Percentiles rank a stretch among this genome's conserved stretches.
Conservation (phyloP, 495 filamentous ascomycete species). For the Xylaria bambusicola region DNA sequence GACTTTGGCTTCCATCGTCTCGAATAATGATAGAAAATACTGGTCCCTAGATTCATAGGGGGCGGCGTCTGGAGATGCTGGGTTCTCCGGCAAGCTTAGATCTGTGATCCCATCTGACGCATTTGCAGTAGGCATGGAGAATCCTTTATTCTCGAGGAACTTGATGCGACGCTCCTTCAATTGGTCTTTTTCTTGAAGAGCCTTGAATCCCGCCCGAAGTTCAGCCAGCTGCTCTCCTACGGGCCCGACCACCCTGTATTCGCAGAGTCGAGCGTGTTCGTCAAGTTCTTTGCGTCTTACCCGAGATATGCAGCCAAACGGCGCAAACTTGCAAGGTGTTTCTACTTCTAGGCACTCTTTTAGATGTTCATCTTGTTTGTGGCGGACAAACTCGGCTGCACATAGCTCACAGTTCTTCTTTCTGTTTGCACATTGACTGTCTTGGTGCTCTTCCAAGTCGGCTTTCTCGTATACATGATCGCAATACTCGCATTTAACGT, state of each 20-base stretch:
- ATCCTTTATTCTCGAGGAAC: constrained; percentile 39
- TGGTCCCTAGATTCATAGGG: constrained; percentile 39
- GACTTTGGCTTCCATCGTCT: constrained; percentile 49
- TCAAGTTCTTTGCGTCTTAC: constrained; percentile 29
- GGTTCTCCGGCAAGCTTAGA: constrained; percentile 22
- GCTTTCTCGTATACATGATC: constrained; percentile 35
- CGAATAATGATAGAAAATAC: constrained; percentile 50
- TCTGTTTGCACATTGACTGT: constrained; percentile 36
- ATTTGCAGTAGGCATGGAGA: constrained; percentile 20
- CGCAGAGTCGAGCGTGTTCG: constrained; percentile 30
- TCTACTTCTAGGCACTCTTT: constrained; percentile 43
- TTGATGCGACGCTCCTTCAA: constrained; percentile 45
- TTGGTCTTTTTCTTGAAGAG: constrained; percentile 35
- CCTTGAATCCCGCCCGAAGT: constrained; percentile 35
- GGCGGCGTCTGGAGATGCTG: constrained; percentile 25
- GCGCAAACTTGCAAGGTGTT: constrained; percentile 43
- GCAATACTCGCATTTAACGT: constrained; percentile 50
- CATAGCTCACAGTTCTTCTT: constrained; percentile 44
- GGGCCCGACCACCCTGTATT: constrained; percentile 37
- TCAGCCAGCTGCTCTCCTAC: constrained; percentile 37
- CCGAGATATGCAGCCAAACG: constrained; percentile 39
- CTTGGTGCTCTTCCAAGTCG: constrained; percentile 46
- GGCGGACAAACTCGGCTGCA: constrained; percentile 36
- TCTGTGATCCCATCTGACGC: constrained; percentile 23
- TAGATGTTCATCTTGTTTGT: constrained; percentile 42